Base-by-base conservation (phyloP, 805 yeast genomes). In the Nadsonia fulvescens region DNA sequence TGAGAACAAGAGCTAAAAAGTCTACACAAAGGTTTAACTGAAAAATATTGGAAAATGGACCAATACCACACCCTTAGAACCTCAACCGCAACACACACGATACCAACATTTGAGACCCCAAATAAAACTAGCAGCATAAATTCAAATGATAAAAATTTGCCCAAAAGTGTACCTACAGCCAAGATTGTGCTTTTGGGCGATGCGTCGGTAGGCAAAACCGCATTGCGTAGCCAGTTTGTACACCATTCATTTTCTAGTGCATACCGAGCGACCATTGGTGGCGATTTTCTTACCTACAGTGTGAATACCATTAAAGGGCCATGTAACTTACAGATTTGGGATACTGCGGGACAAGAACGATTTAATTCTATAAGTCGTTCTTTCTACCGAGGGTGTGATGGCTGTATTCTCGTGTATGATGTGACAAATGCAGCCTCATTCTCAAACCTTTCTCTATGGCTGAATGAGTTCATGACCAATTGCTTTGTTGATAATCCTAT, bases 321-420 rank as follows among this genome's bases (percentile, higher is more conserved):
- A 5, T 12, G 23, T 13, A 10, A 12, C 5, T 42, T 66, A 17
- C 73, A 66, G 39, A 54, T 66, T 3, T 66, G 92, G 92, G 92
- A 78, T 47, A 78, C 92, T 23, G 92, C 92, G 1, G 92, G 92
- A 8, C 92, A 78, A 53, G 92, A 78, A 48, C 61, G 91, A 44
- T 78, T 78, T 54, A 68, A 91, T 57, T 77, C 91, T 18, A 78
- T 78, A 47, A 78, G 12, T 30, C 37, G 10, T 32, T 37, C 20
- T 35, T 66, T 66, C 36, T 66, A 66, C 42, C 45, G 74, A 20
- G 74, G 74, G 6, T 56, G 71, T 0, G 72, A 66, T 37, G 62
- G 65, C 11, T 67, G 59, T 4, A 51, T 66, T 5, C 37, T 66
- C 22, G 66, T 65, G 11, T 66, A 63, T 38, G 74, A 66, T 42